Conservation (phyloP, 495 filamentous ascomycete species). For the Penicillium canescens region DNA sequence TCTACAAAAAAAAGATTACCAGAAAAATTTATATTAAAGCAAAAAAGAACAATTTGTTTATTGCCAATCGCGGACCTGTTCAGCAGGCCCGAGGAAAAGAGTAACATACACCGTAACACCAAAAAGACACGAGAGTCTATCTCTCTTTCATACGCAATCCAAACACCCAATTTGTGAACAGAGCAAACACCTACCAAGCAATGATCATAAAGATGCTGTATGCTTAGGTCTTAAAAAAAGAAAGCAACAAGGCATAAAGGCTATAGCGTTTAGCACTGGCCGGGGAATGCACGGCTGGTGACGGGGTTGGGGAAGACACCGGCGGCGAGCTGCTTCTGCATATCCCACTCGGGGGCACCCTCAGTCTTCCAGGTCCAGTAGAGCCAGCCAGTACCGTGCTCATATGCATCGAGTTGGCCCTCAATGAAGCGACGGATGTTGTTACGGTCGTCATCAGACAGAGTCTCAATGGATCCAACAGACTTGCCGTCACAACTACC, state of each 20-base stretch:
- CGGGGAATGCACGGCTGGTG: constrained; percentile 46
- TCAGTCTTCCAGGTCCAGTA: constrained; percentile 91
- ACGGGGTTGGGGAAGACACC: constrained; percentile 67
- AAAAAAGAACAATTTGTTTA: no score
- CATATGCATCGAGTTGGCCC: constrained; percentile 73
- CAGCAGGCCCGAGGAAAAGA: not conserved
- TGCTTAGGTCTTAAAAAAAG: not conserved
- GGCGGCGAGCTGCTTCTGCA: constrained; percentile 60
- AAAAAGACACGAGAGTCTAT: not conserved
- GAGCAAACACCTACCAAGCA: not conserved
- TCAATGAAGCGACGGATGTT: constrained; percentile 66
- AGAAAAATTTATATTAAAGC: no score
- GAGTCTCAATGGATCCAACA: constrained; percentile 51
- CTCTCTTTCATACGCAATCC: not conserved
- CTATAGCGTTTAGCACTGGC: constrained; percentile 35
- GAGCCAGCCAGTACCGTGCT: constrained; percentile 69
- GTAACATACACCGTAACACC: not conserved
- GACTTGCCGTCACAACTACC: constrained; percentile 63
- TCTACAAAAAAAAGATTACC: no score
- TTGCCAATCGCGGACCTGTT: not conserved
- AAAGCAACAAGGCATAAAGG: not conserved
- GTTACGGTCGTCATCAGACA: constrained; percentile 52
- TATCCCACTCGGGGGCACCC: constrained; percentile 83
- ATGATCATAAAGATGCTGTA: not conserved
- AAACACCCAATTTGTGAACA: constrained; percentile 5